These are phyloP conservation scores for Aspergillus intermedius DNA, from an alignment of 2,329 filamentous ascomycete genomes.

Conservation along the genomic window DNA sequence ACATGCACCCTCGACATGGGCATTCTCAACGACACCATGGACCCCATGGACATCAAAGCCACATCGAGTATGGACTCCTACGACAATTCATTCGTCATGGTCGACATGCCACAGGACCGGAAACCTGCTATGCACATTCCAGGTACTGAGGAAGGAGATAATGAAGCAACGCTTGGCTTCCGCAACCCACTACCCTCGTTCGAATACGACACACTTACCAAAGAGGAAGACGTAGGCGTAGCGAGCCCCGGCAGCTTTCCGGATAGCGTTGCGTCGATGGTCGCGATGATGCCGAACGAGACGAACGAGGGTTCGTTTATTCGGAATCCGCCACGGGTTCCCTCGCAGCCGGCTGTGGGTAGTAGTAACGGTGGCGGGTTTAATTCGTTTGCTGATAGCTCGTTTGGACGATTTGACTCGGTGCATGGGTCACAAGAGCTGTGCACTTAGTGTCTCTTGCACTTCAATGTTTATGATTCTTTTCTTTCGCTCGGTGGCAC, in stretches of 20 bases:
- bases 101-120: conserved; percentile 16
- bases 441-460: conserved; percentile 19
- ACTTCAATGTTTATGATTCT: conserved; percentile 1
- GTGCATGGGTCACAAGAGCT: conserved; percentile 29
- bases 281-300: conserved; percentile 23
- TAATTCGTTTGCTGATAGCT: conserved; percentile 18
- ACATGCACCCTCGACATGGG: conserved; percentile 33
- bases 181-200: conserved; percentile 21
- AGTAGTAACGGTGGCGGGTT: conserved; percentile 12
- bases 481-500: background rate
- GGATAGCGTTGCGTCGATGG: conserved; percentile 27
- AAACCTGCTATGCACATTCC: conserved; percentile 11
- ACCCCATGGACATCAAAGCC: conserved; percentile 34
- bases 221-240: conserved; percentile 17
- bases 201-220: conserved; percentile 20
- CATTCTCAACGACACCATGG: conserved; percentile 33
- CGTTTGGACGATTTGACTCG: conserved; percentile 29
- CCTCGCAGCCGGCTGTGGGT: background rate
- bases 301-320: conserved; percentile 19
- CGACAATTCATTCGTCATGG: conserved; percentile 21
- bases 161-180: conserved; percentile 7
- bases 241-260: conserved; percentile 16
- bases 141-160: background rate
- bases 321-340: conserved; percentile 17
- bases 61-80: conserved; percentile 28